Evolutionary conservation across 2,329 filamentous ascomycete genomes (phyloP), one percentile per base, ranked within the genome.

Genomic region (Fusarium sp.): DNA sequence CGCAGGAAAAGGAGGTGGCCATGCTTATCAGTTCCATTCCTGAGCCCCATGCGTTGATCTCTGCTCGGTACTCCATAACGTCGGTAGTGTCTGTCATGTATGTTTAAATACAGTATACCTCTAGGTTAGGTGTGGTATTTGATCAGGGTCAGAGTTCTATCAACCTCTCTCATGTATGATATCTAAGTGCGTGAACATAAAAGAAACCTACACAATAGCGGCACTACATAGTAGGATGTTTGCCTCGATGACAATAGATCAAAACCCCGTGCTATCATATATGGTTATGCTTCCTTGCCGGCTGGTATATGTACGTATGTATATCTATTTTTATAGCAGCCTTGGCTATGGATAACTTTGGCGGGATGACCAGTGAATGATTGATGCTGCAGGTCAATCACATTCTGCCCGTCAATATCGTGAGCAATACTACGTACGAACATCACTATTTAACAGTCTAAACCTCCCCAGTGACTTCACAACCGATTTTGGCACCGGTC

Each of bases 1-100:
- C 38, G 20, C 42, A 40, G 40, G 9, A 66, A 72, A 69, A 68
- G 70, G 70, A 69, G 62, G 62, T 50, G 57, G 52, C 55, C 67
- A 69, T 47, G 47, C 48, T 47, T 38, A 56, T 56, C 53, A 54
- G 6, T 43, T 38, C 20, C 20, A 44, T 49, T 30, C 34, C 26
- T 17, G 26, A 32, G 20, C 42, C 44, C 52, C 56, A 49, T 56
- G 40, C 20, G 23, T 14, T 32, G 28, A 32, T 32, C 28, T 15
- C 12, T 32, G 28, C 28, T 15, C 28, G 28, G 28, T 15, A 15
- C 14, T 4, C 26, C 26, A 28, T 28, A 4, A 28, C 10, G 28
- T 30, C 12, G 28, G 28, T 28, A 28, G 10, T 28, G 26, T 28
- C 26, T 28, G 26, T 5, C 26, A 28, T 12, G 26, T 11, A 15